Percentiles rank a stretch among this genome's conserved stretches.
Evolutionary conservation across 768 basidiomycete genomes (phyloP).

Genomic region (Mycena olivaceomarginata): DNA sequence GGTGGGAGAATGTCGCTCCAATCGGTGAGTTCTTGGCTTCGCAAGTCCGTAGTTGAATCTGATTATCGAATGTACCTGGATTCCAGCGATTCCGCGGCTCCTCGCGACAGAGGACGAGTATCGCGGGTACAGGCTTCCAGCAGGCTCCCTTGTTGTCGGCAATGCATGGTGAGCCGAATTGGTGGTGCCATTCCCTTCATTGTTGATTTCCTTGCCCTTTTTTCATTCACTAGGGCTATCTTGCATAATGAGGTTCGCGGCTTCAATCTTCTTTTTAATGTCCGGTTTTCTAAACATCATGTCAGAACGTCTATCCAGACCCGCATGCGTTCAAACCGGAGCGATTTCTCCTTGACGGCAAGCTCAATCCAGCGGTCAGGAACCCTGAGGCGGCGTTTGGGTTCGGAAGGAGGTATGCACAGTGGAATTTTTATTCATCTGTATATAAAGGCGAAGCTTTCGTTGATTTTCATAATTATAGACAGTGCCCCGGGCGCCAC

Average conservation of each 20-base stretch:
- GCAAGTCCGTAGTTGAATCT: not conserved
- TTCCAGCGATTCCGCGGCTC: conserved; percentile 51
- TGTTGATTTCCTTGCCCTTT: too few species aligned
- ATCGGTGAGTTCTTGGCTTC: conserved; percentile 41
- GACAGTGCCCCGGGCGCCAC: not conserved
- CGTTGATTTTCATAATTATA: not conserved
- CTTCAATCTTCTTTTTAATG: not conserved
- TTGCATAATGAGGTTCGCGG: conserved; percentile 35
- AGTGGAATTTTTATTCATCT: not conserved
- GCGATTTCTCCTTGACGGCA: conserved; percentile 55
- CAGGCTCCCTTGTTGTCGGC: conserved; percentile 48
- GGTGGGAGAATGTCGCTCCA: conserved; percentile 53
- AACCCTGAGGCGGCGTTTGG: conserved; percentile 46
- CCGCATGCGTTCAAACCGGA: conserved; percentile 61
- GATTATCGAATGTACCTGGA: not conserved
- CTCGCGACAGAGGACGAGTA: conserved; percentile 57
- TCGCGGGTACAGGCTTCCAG: conserved; percentile 58
- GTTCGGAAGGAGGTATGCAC: conserved; percentile 42
- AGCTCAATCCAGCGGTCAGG: conserved; percentile 37
- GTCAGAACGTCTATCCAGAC: conserved; percentile 53
- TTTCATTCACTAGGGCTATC: conserved; percentile 29
- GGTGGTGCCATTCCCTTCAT: not conserved
- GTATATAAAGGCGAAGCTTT: too few species aligned
- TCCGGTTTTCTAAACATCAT: not conserved
- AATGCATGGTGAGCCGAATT: conserved; percentile 45